Conservation (phyloP, 75 land plant species). For the Larix kaempferi region DNA sequence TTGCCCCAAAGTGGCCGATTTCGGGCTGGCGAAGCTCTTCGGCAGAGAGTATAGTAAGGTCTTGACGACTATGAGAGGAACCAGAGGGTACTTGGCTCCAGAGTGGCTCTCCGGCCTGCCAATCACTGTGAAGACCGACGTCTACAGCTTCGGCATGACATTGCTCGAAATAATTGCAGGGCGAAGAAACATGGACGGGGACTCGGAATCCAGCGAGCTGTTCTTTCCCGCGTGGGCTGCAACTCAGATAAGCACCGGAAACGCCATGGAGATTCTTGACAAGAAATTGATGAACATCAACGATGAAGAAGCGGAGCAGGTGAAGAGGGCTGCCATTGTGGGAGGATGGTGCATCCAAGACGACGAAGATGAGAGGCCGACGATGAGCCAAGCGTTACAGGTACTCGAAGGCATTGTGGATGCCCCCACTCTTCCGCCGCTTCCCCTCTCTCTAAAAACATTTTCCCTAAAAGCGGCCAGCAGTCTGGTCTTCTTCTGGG, state of each 20-base stretch:
- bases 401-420: not conserved
- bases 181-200: not conserved
- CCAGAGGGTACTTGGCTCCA: not conserved
- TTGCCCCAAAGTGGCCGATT: constrained; percentile 10
- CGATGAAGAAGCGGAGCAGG: not conserved
- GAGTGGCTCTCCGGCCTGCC: not conserved
- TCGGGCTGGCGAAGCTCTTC: constrained; percentile 21
- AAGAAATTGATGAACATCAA: not conserved
- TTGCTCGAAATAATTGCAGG: not conserved
- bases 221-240: not conserved
- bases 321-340: not conserved
- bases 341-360: not conserved
- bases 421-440: not conserved
- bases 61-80: not conserved
- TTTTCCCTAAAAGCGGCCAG: no score
- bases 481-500: no score
- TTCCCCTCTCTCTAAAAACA: not conserved
- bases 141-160: not conserved
- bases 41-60: not conserved
- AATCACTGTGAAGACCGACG: not conserved
- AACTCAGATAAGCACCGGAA: not conserved
- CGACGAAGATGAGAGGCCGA: not conserved
- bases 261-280: not conserved
- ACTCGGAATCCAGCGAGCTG: not conserved
- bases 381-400: not conserved